Base-by-base conservation (phyloP, 371 early-diverging fungal genomes). In the Mucor ambiguus region DNA sequence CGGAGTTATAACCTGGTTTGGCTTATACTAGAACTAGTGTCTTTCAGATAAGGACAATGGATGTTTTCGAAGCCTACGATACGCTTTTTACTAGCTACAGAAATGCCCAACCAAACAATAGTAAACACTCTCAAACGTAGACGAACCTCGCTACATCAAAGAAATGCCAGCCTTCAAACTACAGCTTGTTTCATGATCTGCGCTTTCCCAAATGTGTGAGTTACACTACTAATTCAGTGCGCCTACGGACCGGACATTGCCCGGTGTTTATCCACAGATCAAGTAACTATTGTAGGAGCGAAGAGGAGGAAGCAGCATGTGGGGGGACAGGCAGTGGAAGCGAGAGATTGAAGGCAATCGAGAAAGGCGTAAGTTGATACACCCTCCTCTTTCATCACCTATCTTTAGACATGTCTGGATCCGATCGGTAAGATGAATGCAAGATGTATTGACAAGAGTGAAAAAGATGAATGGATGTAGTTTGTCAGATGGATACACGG, bases 341-440 rank as follows among this genome's bases (percentile, higher is more conserved):
- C 35, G 26, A 49, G 63, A n/a, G 38, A 38, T 38, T 38, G 54
- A 37, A 41, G 49, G 56, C 38, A 63, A 55, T 38, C 49, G 24
- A 33, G 49, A 62, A 52, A n/a, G 62, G 63, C 52, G 55, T 57
- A 48, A 58, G 33, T 32, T 58, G 33, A 60, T 63, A 58, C 58
- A 58, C 63, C 69, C 64, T 60, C 60, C 64, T 64, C 60, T 60
- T 69, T 60, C 69, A 69, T 69, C 64, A 69, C 64, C 64, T 55
- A 69, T 64, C 60, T 46, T 69, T 64, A 59, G 64, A 69, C 69
- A 69, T 69, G 69, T 64, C 69, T 69, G 69, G 69, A 69, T 69
- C 69, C 64, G 61, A 69, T 60, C 69, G 69, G 69, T 68, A 68
- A 68, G 8, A 44, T 30, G 41, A 11, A 26, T 41, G 41, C 26